Evolutionary conservation across 78 protist genomes (phyloP), one percentile per base, ranked within the genome.

Genomic region (Dictyostelium intermedium): DNA sequence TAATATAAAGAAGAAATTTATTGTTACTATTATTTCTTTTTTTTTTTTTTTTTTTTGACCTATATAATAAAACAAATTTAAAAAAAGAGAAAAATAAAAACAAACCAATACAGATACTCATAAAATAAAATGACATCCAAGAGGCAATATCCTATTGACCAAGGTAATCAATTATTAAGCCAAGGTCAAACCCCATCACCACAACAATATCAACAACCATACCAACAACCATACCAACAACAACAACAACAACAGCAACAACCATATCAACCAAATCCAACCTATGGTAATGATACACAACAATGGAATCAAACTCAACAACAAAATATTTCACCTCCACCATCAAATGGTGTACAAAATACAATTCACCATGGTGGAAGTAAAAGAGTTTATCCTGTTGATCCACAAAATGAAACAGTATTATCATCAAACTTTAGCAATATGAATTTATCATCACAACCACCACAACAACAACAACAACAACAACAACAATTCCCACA

Each of bases 351-450:
- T 39, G 34, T 35, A 23, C 35, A 14, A 69, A 78, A 14, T 45
- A 14, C 80, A 70, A 47, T 63, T 27, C 39, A 27, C 27, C 3
- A 25, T 2, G 41, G 69, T 14, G 73, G 69, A 3, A 25, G 77
- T 32, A 89, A 89, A 77, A 80, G 94, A 43, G 78, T 39, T 27
- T 89, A 89, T 70, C 84, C 83, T 18, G 94, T 89, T 18, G 94
- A 89, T 70, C 70, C 94, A 69, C 45, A 18, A 18, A 89, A 89
- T 69, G 70, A 41, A 32, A 27, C 69, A 32, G 23, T 63, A 13
- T 39, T 87, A 41, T 45, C 50, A 23, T 41, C 76, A 25, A 47
- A 41, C 25, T 79, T 89, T 83, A 43, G 32, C 37, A 60, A 34
- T 70, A 47, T 89, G 63, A 89, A 69, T 50, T 34, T 89, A 16